Evolutionary conservation across 306 rosid genomes (phyloP), one percentile per base, ranked within the genome.

Genomic region (Sicyos edulis): DNA sequence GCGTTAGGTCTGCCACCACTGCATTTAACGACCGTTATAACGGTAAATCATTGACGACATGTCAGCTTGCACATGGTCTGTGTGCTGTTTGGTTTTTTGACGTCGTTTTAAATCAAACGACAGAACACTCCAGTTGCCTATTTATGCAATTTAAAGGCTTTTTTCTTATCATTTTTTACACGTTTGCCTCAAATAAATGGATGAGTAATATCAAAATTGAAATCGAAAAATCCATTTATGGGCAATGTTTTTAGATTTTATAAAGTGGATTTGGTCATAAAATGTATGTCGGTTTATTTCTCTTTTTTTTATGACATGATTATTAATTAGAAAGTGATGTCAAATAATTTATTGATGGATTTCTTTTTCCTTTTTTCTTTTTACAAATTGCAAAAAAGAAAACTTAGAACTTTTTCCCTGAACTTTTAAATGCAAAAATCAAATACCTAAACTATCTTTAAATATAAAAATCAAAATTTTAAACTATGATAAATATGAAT

Each of bases 21-120:
- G 49, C 71, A 62, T 32, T 40, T 55, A 81, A 85, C 83, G 53
- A 50, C 79, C 78, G 80, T 75, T 61, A 44, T 32, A 70, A 76
- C 84, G 40, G 77, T 24, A 77, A 65, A 65, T 13, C 52, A 54
- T 62, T 14, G n/a, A n/a, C 20, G 13, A 44, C 14, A 8, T 16
- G 71, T 65, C 34, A 65, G 54, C 34, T 65, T 26, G 67, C 67
- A 60, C 67, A 60, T 58, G 19, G 64, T 26, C 45, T 0, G 7
- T 26, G 49, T 66, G 47, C 49, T 32, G 8, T 5, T 42, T 17
- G 45, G 45, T 40, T 7, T 67, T 22, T 67, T 67, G 37, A 20
- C 72, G 72, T 67, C 72, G 56, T 67, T 47, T 44, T 11, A 19
- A 66, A 42, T 44, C 71, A 66, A 66, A 66, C 54, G 1, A 66